Conservation (phyloP, 163 green algal species). For the Prototheca stagnorum region DNA sequence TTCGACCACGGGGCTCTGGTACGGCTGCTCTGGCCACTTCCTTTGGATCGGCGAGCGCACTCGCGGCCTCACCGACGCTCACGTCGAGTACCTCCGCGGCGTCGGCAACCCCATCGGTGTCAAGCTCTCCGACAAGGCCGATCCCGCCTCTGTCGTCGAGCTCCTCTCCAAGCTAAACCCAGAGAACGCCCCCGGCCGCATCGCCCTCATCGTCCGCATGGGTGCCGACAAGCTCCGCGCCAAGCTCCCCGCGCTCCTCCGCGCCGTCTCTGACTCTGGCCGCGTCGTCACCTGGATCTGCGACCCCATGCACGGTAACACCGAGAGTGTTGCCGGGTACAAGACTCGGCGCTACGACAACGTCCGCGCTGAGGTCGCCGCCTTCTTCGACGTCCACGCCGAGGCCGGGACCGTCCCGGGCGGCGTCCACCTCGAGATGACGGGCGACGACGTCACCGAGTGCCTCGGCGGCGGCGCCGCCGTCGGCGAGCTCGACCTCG, state of each 20-base stretch:
- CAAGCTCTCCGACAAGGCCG: slow-evolving; percentile 92
- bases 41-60: slow-evolving; percentile 97
- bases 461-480: slow-evolving; percentile 51
- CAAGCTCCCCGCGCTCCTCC: slow-evolving; percentile 66
- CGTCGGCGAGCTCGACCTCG: slow-evolving; percentile 67
- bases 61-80: slow-evolving; percentile 85
- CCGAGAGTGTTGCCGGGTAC: slow-evolving; percentile 74
- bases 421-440: slow-evolving; percentile 98
- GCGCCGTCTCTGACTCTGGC: slow-evolving; percentile 50
- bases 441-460: slow-evolving; percentile 46
- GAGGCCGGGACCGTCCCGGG: slow-evolving; percentile 73
- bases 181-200: slow-evolving; percentile 76
- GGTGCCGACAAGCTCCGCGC: slow-evolving; percentile 72
- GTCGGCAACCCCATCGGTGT: slow-evolving; percentile 91
- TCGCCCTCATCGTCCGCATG: slow-evolving; percentile 94
- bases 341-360: slow-evolving; percentile 95
- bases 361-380: slow-evolving; percentile 83
- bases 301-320: slow-evolving; percentile 99
- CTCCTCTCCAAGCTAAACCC: slow-evolving; percentile 85
- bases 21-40: slow-evolving; percentile 91
- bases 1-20: slow-evolving; percentile 64
- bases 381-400: slow-evolving; percentile 93
- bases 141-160: slow-evolving; percentile 70
- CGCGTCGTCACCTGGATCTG: slow-evolving; percentile 86
- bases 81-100: slow-evolving; percentile 92